A percentile compares a stretch with the other conserved stretches of the same genome.
Conservation (phyloP, 805 yeast genomes). For the Tetrapisispora iriomotensis region DNA sequence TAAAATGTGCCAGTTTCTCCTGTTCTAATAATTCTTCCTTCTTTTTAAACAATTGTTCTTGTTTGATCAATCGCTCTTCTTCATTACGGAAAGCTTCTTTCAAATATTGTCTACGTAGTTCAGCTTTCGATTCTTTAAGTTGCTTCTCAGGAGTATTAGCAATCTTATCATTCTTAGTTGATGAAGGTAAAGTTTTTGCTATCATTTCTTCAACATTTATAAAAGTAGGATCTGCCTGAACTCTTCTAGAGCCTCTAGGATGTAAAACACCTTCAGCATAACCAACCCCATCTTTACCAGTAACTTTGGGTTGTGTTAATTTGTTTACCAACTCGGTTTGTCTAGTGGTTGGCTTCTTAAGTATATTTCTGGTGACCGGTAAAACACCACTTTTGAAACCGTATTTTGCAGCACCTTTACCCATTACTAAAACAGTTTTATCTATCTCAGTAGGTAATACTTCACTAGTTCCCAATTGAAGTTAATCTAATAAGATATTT, state of each 20-base stretch:
- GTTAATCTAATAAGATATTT: too few relatives aligned
- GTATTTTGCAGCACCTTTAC: constrained; percentile 37
- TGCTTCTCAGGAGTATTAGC: constrained; percentile 16
- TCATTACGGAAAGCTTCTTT: constrained; percentile 51
- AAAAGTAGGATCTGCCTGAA: constrained; percentile 42
- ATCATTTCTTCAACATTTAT: constrained; percentile 55
- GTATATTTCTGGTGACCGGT: constrained; percentile 67
- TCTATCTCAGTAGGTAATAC: too few relatives aligned
- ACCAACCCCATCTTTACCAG: constrained; percentile 39
- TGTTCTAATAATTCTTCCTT: constrained; percentile 31
- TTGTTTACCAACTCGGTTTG: constrained; percentile 33
- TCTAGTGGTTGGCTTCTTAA: constrained; percentile 53
- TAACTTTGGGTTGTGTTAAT: constrained; percentile 36
- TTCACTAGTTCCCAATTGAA: too few relatives aligned
- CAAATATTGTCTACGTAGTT: constrained; percentile 63
- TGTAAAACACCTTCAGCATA: constrained; percentile 63
- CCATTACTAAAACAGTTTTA: too few relatives aligned
- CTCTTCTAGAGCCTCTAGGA: constrained; percentile 55
- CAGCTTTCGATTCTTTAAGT: constrained; percentile 33
- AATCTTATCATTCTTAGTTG: constrained; percentile 17
- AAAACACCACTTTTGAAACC: constrained; percentile 69
- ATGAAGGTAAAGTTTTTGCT: constrained; percentile 39
- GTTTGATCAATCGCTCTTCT: constrained; percentile 37
- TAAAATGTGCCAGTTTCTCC: constrained; percentile 29
- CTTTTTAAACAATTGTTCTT: constrained; percentile 23